These are phyloP conservation scores for Leersia perrieri DNA, from an alignment of 176 grass and related monocot species.

Conservation along the genomic window DNA sequence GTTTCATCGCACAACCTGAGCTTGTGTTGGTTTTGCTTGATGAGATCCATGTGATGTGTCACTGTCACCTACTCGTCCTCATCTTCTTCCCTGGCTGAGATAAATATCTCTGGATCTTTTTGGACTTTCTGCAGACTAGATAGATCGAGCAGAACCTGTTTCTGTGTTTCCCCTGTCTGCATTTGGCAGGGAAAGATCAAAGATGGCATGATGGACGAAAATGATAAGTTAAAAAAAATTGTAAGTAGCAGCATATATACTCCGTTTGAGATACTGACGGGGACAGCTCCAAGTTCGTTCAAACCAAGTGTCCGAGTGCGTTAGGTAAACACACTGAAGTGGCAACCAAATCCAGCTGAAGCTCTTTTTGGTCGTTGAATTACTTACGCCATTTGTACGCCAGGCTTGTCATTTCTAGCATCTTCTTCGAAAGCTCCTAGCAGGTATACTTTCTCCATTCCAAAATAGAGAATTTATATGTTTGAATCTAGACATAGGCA, in stretches of 20 bases:
- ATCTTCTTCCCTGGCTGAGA: neutral
- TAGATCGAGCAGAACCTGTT: neutral
- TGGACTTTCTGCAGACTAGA: too few species aligned
- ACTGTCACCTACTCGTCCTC: neutral
- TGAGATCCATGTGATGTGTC: neutral
- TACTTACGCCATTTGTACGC: neutral
- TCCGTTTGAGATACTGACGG: neutral
- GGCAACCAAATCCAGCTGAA: neutral
- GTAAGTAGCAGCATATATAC: neutral
- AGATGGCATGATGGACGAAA: neutral
- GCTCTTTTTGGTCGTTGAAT: neutral
- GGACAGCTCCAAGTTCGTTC: neutral
- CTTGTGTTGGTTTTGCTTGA: neutral
- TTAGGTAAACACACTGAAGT: neutral
- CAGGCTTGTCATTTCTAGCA: neutral
- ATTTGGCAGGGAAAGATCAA: neutral
- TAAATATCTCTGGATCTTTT: constrained; percentile 6
- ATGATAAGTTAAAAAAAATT: neutral
- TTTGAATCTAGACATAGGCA: too few species aligned
- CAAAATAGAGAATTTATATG: too few species aligned
- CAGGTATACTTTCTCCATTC: too few species aligned
- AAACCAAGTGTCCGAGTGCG: neutral
- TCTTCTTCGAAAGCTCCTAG: neutral
- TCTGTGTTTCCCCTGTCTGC: neutral
- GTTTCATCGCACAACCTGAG: neutral